These are phyloP conservation scores for Phytophthora vignae DNA, from an alignment of 352 stramenopile genomes.

Conservation along the genomic window DNA sequence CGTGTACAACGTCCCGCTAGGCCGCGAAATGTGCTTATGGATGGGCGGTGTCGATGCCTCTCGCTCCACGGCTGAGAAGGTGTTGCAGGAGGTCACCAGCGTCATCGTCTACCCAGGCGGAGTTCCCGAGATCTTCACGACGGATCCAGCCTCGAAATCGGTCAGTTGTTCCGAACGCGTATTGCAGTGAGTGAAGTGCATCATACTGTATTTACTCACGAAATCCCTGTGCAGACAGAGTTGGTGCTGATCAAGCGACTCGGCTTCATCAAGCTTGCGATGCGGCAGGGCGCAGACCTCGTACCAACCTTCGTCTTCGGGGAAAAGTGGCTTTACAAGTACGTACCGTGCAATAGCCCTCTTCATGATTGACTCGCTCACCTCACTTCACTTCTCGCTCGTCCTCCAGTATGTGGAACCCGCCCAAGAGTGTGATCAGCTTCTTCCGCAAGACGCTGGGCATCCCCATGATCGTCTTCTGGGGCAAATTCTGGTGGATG, in stretches of 20 bases:
- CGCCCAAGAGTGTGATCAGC: slow-evolving; percentile 29
- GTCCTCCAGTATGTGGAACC: slow-evolving; percentile 33
- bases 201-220: neutral
- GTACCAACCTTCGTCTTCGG: slow-evolving; percentile 52
- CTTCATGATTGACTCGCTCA: neutral
- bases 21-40: slow-evolving; percentile 60
- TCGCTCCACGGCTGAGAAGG: slow-evolving; percentile 39
- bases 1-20: slow-evolving; percentile 63
- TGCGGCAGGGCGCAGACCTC: slow-evolving; percentile 44
- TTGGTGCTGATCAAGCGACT: slow-evolving; percentile 44
- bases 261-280: slow-evolving; percentile 49
- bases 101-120: slow-evolving; percentile 53
- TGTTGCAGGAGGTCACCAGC: slow-evolving; percentile 41
- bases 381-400: neutral
- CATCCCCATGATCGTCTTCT: slow-evolving; percentile 77
- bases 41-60: slow-evolving; percentile 46
- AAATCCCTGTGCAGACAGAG: slow-evolving; percentile 6
- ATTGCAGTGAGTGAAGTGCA: too few relatives aligned
- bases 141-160: slow-evolving; percentile 46
- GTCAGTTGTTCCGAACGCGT: neutral
- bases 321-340: slow-evolving; percentile 57
- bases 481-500: slow-evolving; percentile 78
- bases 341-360: slow-evolving; percentile 1
- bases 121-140: slow-evolving; percentile 46
- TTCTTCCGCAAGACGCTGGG: slow-evolving; percentile 66